Conservation (phyloP, 495 filamentous ascomycete species). For the Trichoderma virens region DNA sequence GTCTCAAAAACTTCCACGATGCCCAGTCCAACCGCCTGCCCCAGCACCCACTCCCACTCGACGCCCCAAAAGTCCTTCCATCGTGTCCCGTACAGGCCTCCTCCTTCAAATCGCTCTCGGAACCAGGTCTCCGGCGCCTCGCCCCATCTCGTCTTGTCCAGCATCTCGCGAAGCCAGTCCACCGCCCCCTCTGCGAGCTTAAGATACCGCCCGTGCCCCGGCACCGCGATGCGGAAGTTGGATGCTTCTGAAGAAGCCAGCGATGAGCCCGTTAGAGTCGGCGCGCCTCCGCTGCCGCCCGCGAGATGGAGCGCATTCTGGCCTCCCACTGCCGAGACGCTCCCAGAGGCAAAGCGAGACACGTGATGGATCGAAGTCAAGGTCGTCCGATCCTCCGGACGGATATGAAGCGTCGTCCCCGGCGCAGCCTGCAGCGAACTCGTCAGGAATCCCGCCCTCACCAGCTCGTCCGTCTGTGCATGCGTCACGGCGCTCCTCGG, state of each 20-base stretch:
- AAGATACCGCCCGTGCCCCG: constrained; percentile 65
- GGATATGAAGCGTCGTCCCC: constrained; percentile 33
- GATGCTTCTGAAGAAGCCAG: constrained; percentile 8
- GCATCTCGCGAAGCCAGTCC: constrained; percentile 54
- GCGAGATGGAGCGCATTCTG: constrained; percentile 43
- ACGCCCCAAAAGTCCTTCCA: constrained; percentile 77
- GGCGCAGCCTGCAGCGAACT: constrained; percentile 17
- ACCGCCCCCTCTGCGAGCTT: constrained; percentile 61
- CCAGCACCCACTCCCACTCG: constrained; percentile 69
- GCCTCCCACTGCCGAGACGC: constrained; percentile 55
- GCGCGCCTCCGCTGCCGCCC: constrained; percentile 33
- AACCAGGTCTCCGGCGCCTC: constrained; percentile 62
- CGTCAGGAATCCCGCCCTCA: constrained; percentile 64
- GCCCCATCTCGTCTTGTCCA: constrained; percentile 54
- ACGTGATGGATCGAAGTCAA: constrained; percentile 46
- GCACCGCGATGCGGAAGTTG: constrained; percentile 58
- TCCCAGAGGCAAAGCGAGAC: constrained; percentile 53
- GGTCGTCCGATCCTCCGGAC: constrained; percentile 44
- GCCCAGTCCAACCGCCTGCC: constrained; percentile 70
- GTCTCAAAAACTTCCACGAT: constrained; percentile 83
- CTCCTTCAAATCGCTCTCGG: constrained; percentile 74
- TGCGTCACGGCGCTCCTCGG: constrained; percentile 20
- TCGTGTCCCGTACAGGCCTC: constrained; percentile 50
- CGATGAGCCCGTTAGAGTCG: constrained; percentile 17
- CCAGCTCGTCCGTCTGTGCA: constrained; percentile 40